A percentile compares a stretch with the other conserved stretches of the same genome.
These are phyloP conservation scores for Xylaria castorea DNA, from an alignment of 495 filamentous ascomycete species.

Conservation along the genomic window DNA sequence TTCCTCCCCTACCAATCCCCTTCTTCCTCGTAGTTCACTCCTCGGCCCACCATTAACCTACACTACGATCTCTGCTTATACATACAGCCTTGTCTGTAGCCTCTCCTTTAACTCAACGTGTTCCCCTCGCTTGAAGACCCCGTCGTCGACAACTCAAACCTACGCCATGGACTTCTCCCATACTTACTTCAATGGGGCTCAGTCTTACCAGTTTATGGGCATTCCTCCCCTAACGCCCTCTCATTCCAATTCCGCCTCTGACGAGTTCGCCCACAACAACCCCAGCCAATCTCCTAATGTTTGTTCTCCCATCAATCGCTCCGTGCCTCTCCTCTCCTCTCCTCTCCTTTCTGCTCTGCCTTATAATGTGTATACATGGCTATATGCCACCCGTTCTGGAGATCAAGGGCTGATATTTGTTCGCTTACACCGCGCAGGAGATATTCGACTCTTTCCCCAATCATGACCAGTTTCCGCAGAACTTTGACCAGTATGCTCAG, in stretches of 20 bases:
- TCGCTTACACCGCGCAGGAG: constrained; percentile 47
- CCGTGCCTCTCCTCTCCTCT: constrained; percentile 11
- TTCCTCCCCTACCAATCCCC: constrained; percentile 26
- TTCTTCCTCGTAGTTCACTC: constrained; percentile 19
- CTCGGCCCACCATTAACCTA: neutral
- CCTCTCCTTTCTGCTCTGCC: constrained; percentile 29
- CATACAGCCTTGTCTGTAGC: constrained; percentile 9
- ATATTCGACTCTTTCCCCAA: constrained; percentile 52
- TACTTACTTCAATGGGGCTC: constrained; percentile 53
- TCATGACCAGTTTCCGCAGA: constrained; percentile 52
- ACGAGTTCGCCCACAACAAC: constrained; percentile 56
- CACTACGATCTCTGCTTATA: neutral
- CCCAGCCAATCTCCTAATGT: constrained; percentile 59
- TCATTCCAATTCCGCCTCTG: constrained; percentile 59
- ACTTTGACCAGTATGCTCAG: constrained; percentile 51
- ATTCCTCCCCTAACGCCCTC: constrained; percentile 60
- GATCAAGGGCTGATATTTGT: constrained; percentile 32
- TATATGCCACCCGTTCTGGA: constrained; percentile 19
- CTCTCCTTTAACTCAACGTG: constrained; percentile 5
- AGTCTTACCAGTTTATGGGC: constrained; percentile 63
- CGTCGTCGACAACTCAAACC: neutral
- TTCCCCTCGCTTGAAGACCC: neutral
- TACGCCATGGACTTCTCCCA: constrained; percentile 54
- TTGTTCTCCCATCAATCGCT: constrained; percentile 42
- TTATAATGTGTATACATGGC: neutral